Base-by-base conservation (phyloP, 768 basidiomycete species). In the Boletus sensibilis region DNA sequence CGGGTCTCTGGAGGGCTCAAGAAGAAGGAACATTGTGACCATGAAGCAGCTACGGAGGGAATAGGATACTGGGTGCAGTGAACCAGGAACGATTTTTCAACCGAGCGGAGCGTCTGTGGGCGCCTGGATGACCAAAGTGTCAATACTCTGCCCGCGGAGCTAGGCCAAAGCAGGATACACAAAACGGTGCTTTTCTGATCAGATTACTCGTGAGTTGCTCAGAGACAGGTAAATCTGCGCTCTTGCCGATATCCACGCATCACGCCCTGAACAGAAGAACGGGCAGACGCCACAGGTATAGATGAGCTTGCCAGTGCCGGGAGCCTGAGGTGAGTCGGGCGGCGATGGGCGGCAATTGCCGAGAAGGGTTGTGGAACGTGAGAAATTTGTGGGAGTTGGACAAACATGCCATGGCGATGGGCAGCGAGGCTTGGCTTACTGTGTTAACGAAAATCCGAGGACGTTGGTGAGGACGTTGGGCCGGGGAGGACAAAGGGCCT, bases 311-410 rank as follows among this genome's bases (percentile, higher is more conserved):
- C 13, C 6, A 25, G 45, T 48, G n/a, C 35, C 35, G 35, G 33
- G 34, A 35, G 21, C 5, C 13, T 31, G 35, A 41, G 14, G 52
- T 57, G 50, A 58, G 44, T 20, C 38, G 46, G 49, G 12, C 38
- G 46, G 53, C 37, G 50, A 56, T 60, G 31, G 21, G 9, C 56
- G 63, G 63, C 43, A 50, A 64, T 66, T 56, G 41, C 64, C 64
- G 63, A 44, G 21, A 37, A 45, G 39, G 51, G 41, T 25, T 50
- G 39, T 40, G 45, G 37, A 40, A 57, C 50, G 40, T 53, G 59
- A 31, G 55, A 57, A 18, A 25, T 6, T 4, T 20, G 13, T 45
- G 46, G 13, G 8, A 52, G 18, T 18, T 18, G 43, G 45, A 47
- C 8, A 13, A 20, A 42, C 29, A 13, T 20, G 48, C n/a, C n/a